Evolutionary conservation across 2,329 filamentous ascomycete species (phyloP).

Genomic region (Setomelanomma holmii): DNA sequence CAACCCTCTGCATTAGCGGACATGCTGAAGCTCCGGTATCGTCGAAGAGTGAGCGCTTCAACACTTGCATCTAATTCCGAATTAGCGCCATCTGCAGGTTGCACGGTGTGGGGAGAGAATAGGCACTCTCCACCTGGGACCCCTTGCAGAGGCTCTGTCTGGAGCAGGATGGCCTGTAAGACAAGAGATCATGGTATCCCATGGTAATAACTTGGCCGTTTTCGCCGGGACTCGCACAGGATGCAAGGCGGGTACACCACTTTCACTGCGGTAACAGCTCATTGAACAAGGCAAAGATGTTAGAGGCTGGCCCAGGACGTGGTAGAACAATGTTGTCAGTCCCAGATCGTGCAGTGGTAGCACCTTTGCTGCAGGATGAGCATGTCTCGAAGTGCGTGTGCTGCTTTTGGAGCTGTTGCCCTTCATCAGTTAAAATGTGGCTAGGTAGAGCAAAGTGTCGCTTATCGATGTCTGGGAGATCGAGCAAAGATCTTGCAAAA

Average conservation of each 20-base stretch:
- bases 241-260: conserved; percentile 32
- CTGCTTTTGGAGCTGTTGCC: conserved; percentile 19
- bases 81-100: not conserved
- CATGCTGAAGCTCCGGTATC: conserved; percentile 4
- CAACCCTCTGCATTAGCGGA: conserved; percentile 7
- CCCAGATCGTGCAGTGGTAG: conserved; percentile 33
- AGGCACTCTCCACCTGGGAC: not conserved
- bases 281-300: conserved; percentile 23
- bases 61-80: no score
- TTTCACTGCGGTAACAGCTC: conserved; percentile 14
- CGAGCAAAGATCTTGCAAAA: conserved; percentile 16
- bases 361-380: conserved; percentile 2
- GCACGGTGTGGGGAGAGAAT: conserved; percentile 1
- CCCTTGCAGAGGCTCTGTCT: conserved; percentile 19
- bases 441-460: conserved; percentile 33
- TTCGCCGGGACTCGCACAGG: conserved; percentile 13
- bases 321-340: conserved; percentile 30
- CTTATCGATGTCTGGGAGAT: no score
- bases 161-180: conserved; percentile 13
- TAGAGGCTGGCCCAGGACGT: conserved; percentile 16
- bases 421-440: conserved; percentile 25
- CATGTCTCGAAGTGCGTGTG: conserved; percentile 16
- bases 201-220: conserved; percentile 14
- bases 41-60: no score
- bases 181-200: conserved; percentile 15